These are phyloP conservation scores for Penicillium flavigenum DNA, from an alignment of 495 filamentous ascomycete genomes.

Conservation along the genomic window DNA sequence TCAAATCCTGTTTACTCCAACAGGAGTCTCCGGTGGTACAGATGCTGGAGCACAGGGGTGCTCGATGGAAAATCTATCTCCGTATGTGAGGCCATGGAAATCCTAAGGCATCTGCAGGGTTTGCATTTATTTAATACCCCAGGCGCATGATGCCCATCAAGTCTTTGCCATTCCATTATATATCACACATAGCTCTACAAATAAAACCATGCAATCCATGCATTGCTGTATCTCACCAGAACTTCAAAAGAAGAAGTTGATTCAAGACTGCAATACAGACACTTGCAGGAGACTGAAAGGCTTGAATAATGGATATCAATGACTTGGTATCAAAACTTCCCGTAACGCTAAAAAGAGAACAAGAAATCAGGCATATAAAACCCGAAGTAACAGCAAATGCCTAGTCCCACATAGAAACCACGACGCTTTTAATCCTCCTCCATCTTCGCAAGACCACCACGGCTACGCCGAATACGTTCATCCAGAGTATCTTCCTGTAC, in stretches of 20 bases:
- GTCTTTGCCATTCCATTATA: too few species aligned
- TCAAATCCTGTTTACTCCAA: too few species aligned
- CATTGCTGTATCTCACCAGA: not conserved
- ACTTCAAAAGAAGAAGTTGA: not conserved
- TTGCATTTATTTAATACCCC: too few species aligned
- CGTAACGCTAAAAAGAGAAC: constrained; percentile 6
- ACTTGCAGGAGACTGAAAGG: not conserved
- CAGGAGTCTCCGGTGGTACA: too few species aligned
- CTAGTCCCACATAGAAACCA: not conserved
- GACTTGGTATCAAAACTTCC: constrained; percentile 4
- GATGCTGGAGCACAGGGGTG: too few species aligned
- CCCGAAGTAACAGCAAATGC: not conserved
- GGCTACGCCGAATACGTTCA: constrained; percentile 42
- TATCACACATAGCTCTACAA: too few species aligned
- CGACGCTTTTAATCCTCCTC: constrained; percentile 30
- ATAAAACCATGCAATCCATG: too few species aligned
- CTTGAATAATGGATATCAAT: constrained; percentile 4
- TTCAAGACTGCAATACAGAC: not conserved
- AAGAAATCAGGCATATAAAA: constrained; percentile 6
- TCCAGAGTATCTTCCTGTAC: constrained; percentile 44
- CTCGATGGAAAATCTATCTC: too few species aligned
- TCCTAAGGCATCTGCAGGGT: too few species aligned
- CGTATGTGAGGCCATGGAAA: too few species aligned
- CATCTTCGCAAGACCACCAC: constrained; percentile 40
- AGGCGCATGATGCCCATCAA: too few species aligned